A percentile compares a stretch with the other conserved stretches of the same genome.
Evolutionary conservation across 1,284 basidiomycete species (phyloP).

Genomic region (Rhodotorula sp.): DNA sequence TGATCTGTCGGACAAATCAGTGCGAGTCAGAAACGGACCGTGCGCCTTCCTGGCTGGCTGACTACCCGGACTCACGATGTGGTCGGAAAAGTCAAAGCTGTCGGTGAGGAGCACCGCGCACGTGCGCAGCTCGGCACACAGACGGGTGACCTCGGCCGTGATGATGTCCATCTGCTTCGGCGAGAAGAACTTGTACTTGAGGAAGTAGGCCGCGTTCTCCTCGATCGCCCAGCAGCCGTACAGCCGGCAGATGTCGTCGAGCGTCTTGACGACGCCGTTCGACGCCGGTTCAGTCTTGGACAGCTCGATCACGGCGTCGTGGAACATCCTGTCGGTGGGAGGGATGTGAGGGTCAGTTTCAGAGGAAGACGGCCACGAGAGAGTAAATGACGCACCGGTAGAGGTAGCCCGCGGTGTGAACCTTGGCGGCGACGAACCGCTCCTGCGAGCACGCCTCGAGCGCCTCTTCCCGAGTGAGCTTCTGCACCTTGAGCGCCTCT

Average conservation of each 20-base stretch:
- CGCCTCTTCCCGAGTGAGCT: constrained; percentile 54
- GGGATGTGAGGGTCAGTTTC: not conserved
- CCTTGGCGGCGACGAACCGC: constrained; percentile 57
- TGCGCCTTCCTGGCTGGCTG: not conserved
- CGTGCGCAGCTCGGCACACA: constrained; percentile 54
- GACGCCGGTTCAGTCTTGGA: constrained; percentile 44
- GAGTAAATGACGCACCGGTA: constrained; percentile 47
- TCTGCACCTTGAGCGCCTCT: constrained; percentile 50
- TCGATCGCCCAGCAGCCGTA: constrained; percentile 60
- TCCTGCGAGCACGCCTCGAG: constrained; percentile 58
- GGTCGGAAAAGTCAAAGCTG: constrained; percentile 57
- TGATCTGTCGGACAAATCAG: constrained; percentile 47
- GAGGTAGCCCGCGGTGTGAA: constrained; percentile 50
- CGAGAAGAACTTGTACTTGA: constrained; percentile 51
- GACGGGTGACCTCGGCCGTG: constrained; percentile 46
- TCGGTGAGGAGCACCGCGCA: constrained; percentile 57
- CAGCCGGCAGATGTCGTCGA: constrained; percentile 47
- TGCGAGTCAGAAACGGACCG: too few relatives aligned
- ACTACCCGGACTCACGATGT: constrained; percentile 48
- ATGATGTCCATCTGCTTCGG: constrained; percentile 41
- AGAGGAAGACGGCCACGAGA: constrained; percentile 29
- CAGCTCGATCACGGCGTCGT: constrained; percentile 49
- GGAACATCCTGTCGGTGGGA: constrained; percentile 45
- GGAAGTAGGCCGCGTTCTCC: constrained; percentile 58
- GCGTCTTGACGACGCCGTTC: constrained; percentile 48